phyloP scores from a whole-genome alignment of 2,329 filamentous ascomycete genomes.

The Hypoxylon sp. region DNA sequence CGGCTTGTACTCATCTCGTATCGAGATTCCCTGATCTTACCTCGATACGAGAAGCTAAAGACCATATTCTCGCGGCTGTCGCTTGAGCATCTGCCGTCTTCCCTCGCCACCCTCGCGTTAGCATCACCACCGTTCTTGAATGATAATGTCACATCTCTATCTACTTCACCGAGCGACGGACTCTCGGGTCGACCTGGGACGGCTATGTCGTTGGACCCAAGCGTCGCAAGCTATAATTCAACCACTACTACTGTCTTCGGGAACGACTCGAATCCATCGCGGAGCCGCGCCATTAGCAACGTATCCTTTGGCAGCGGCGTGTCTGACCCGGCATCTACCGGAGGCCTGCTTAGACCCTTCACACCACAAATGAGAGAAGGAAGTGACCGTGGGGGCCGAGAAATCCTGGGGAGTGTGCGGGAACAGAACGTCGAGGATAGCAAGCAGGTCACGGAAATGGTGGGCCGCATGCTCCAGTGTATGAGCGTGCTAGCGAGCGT shows the following conservation, averaged over 20 bases:
- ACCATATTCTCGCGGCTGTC: slow-evolving; percentile 90
- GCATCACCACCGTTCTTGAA: slow-evolving; percentile 68
- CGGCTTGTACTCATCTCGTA: slow-evolving; percentile 89
- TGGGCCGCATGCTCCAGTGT: slow-evolving; percentile 96
- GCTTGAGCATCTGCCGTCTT: slow-evolving; percentile 79
- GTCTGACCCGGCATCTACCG: slow-evolving; percentile 57
- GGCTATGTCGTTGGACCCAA: slow-evolving; percentile 80
- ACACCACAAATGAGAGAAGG: slow-evolving; percentile 59
- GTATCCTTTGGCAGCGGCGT: slow-evolving; percentile 75
- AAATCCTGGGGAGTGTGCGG: slow-evolving; percentile 59
- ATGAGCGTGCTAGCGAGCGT: slow-evolving; percentile 89
- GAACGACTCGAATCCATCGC: slow-evolving; percentile 65
- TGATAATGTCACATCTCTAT: slow-evolving; percentile 63
- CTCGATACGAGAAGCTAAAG: slow-evolving; percentile 89
- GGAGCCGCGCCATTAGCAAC: slow-evolving; percentile 88
- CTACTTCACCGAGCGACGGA: slow-evolving; percentile 62
- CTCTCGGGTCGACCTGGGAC: slow-evolving; percentile 73
- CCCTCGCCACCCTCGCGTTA: slow-evolving; percentile 66
- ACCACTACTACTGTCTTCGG: slow-evolving; percentile 86
- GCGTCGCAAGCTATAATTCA: slow-evolving; percentile 83
- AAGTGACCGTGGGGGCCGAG: slow-evolving; percentile 46
- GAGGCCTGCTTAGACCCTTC: slow-evolving; percentile 65
- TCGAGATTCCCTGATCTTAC: slow-evolving; percentile 89
- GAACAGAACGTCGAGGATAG: slow-evolving; percentile 77
- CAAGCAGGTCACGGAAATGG: slow-evolving; percentile 90